Percentiles rank a stretch among this genome's conserved stretches.
phyloP scores from a whole-genome alignment of 495 filamentous ascomycete species.

The Penicillium riverlandense region DNA sequence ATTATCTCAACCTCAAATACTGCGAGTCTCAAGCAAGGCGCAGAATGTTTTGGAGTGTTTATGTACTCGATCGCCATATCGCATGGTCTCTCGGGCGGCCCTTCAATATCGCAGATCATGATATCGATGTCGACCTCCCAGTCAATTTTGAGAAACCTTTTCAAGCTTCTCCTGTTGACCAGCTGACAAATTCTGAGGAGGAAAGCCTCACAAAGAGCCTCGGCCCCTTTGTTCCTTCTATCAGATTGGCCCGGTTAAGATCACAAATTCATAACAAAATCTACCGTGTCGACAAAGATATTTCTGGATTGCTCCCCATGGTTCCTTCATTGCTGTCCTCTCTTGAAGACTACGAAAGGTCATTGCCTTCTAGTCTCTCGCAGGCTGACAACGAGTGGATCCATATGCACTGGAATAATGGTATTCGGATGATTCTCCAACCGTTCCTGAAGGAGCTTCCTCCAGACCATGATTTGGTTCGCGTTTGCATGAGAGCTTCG shows the following conservation, averaged over 20 bases:
- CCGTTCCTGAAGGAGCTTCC: constrained; percentile 29
- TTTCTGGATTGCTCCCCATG: constrained; percentile 20
- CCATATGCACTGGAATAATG: constrained; percentile 32
- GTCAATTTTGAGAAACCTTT: constrained; percentile 14
- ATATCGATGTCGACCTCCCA: constrained; percentile 31
- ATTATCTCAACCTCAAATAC: constrained; percentile 13
- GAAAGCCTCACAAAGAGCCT: constrained; percentile 1
- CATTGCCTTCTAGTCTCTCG: constrained; percentile 11
- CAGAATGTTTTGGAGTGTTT: constrained; percentile 35
- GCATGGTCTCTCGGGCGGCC: constrained; percentile 29
- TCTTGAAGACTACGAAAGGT: constrained; percentile 26
- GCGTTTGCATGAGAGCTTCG: constrained; percentile 23
- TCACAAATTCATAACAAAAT: constrained; percentile 31
- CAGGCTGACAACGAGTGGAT: constrained; percentile 27
- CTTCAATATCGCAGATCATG: constrained; percentile 31
- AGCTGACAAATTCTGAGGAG: background rate
- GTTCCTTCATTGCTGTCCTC: constrained; percentile 20
- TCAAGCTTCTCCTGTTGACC: background rate
- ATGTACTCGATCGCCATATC: constrained; percentile 29
- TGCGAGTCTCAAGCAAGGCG: constrained; percentile 23
- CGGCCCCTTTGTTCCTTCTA: constrained; percentile 19
- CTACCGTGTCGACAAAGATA: constrained; percentile 28
- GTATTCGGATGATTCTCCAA: constrained; percentile 28
- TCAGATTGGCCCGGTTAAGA: constrained; percentile 27
- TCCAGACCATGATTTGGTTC: constrained; percentile 19